Conservation (phyloP, 805 yeast species). For the Ogataea nitratoaversa region DNA sequence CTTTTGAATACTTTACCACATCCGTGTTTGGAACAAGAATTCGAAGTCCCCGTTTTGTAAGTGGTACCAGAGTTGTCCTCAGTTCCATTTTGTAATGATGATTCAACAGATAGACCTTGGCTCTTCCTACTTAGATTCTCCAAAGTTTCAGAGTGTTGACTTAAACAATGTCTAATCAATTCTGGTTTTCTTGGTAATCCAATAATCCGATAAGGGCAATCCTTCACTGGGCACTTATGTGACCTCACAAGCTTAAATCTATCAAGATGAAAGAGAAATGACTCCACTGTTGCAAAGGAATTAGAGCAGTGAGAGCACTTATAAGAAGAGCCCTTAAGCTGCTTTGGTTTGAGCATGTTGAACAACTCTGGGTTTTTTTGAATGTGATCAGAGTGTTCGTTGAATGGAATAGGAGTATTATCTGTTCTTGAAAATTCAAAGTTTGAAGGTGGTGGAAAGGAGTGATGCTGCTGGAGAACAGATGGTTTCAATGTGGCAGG, state of each 20-base stretch:
- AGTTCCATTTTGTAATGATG: too few species aligned
- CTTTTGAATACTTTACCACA: constrained; percentile 50
- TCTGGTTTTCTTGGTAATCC: constrained; percentile 48
- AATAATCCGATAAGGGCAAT: constrained; percentile 46
- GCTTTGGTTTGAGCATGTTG: constrained; percentile 13
- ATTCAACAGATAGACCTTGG: constrained; percentile 5
- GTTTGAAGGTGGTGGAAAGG: background rate
- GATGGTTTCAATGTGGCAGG: background rate
- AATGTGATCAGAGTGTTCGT: constrained; percentile 26
- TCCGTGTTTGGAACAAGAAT: constrained; percentile 19
- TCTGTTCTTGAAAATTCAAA: background rate
- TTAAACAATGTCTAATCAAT: constrained; percentile 45
- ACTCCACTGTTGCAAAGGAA: constrained; percentile 33
- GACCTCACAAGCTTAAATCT: constrained; percentile 34
- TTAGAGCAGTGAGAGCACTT: constrained; percentile 45
- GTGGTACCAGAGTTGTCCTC: too few species aligned
- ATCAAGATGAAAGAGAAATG: constrained; percentile 37
- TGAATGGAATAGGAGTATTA: background rate
- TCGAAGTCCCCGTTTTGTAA: constrained; percentile 2
- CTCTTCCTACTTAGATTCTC: constrained; percentile 9
- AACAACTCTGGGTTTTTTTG: constrained; percentile 25
- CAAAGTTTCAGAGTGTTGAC: constrained; percentile 35
- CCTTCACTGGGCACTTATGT: constrained; percentile 41
- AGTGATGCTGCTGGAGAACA: background rate
- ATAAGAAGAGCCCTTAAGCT: constrained; percentile 37